Percentiles rank a stretch among this genome's conserved stretches.
Evolutionary conservation across 257 asterid genomes (phyloP).

Genomic region (Oldenlandia corymbosa): DNA sequence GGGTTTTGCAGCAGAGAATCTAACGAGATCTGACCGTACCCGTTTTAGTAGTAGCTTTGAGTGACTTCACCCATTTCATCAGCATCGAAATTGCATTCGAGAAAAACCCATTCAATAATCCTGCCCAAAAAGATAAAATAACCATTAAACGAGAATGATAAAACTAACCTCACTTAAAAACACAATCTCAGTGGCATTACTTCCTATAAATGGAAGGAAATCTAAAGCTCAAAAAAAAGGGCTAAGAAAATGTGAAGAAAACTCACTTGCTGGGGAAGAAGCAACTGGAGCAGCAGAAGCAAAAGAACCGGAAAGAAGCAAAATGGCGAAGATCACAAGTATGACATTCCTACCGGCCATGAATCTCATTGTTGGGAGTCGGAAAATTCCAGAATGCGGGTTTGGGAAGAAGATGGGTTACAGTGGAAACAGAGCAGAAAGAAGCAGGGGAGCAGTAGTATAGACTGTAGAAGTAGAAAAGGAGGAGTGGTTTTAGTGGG

Average conservation of each 20-base stretch:
- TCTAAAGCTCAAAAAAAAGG: background rate
- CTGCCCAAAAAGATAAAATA: constrained; percentile 39
- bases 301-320: constrained; percentile 44
- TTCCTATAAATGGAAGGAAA: constrained; percentile 13
- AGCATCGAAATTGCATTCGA: constrained; percentile 63
- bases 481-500: constrained; percentile 22
- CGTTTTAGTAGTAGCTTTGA: constrained; percentile 65
- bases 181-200: background rate
- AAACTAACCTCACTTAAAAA: background rate
- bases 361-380: constrained; percentile 21
- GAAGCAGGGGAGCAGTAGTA: too few species aligned
- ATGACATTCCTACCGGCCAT: constrained; percentile 29
- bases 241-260: constrained; percentile 1
- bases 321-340: constrained; percentile 40
- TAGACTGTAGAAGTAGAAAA: too few species aligned
- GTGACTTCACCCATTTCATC: constrained; percentile 75
- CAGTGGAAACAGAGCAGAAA: background rate
- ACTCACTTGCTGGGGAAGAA: constrained; percentile 78
- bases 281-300: constrained; percentile 43
- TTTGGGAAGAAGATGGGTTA: constrained; percentile 19
- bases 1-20: constrained; percentile 3
- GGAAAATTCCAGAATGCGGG: constrained; percentile 28
- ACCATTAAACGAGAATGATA: background rate
- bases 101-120: constrained; percentile 67
- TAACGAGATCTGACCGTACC: constrained; percentile 43